phyloP scores from a whole-genome alignment of 345 rosid species.

The Aegle marmelos region DNA sequence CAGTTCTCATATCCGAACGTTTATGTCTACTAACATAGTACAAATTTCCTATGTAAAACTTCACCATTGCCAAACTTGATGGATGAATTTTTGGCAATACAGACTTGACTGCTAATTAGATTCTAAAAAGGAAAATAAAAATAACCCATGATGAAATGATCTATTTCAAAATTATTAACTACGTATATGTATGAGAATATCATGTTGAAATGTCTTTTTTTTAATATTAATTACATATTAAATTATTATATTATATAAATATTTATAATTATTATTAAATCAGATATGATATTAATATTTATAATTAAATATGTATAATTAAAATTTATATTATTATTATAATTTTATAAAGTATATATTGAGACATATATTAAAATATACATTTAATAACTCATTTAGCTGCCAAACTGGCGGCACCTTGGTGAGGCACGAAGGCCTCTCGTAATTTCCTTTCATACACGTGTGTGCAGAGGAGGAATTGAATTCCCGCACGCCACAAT shows the following conservation, averaged over 20 bases:
- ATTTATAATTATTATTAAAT: too few relatives aligned
- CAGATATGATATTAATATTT: too few relatives aligned
- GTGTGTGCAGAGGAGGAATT: background rate
- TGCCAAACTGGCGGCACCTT: slow-evolving; percentile 18
- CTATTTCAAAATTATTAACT: background rate
- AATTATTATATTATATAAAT: too few relatives aligned
- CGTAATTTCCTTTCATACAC: background rate
- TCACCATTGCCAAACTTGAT: background rate
- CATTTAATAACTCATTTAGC: background rate
- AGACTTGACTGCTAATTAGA: background rate
- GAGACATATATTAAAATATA: too few relatives aligned
- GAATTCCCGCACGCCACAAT: background rate
- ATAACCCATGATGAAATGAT: too few relatives aligned
- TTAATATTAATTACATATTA: too few relatives aligned
- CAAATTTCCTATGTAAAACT: background rate
- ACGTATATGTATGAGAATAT: background rate
- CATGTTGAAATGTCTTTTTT: background rate
- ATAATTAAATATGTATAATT: too few relatives aligned
- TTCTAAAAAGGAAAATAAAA: too few relatives aligned
- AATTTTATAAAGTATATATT: too few relatives aligned
- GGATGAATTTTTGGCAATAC: background rate
- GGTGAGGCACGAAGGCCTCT: background rate
- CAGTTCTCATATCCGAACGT: too few relatives aligned
- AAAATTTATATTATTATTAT: too few relatives aligned
- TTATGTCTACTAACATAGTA: too few relatives aligned